Conservation (phyloP, 441 rosid species). For the Brassica balearica region DNA sequence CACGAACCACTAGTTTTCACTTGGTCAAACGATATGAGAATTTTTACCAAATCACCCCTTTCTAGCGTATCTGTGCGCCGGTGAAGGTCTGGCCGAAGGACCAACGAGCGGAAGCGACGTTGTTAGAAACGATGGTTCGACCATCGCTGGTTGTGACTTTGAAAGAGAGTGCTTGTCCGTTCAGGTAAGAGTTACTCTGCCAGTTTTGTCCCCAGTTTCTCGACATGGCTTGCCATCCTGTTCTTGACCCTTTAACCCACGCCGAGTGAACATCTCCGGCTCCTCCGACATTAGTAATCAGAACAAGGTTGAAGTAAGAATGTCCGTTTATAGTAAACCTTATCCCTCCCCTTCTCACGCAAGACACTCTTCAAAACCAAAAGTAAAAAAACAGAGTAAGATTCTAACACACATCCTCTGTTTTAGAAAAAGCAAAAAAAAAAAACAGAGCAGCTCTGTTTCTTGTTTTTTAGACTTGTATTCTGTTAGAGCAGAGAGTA, state of each 20-base stretch:
- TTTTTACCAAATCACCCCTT: background rate
- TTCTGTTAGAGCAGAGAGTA: too few relatives aligned
- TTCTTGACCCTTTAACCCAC: constrained; percentile 63
- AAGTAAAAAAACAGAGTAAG: background rate
- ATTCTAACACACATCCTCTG: background rate
- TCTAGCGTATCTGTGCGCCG: constrained; percentile 73
- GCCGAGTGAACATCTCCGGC: constrained; percentile 75
- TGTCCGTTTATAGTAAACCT: constrained; percentile 80
- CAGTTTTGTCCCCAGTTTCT: constrained; percentile 90
- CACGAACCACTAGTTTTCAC: constrained; percentile 20
- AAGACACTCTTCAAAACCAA: constrained; percentile 59
- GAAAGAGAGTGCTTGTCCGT: constrained; percentile 73
- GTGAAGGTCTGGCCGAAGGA: constrained; percentile 80
- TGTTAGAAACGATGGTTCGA: constrained; percentile 55
- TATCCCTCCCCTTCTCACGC: constrained; percentile 70
- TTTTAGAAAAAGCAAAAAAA: background rate
- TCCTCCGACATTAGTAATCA: constrained; percentile 74
- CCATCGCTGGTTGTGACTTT: constrained; percentile 77
- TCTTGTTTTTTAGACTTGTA: too few relatives aligned
- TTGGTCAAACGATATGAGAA: background rate
- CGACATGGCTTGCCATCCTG: constrained; percentile 78
- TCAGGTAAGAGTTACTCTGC: constrained; percentile 73
- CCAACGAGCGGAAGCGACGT: constrained; percentile 63
- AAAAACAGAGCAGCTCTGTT: constrained; percentile 32
- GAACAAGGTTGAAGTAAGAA: constrained; percentile 73